Evolutionary conservation across 306 rosid genomes (phyloP).

Genomic region (Cicer chorassanicum): DNA sequence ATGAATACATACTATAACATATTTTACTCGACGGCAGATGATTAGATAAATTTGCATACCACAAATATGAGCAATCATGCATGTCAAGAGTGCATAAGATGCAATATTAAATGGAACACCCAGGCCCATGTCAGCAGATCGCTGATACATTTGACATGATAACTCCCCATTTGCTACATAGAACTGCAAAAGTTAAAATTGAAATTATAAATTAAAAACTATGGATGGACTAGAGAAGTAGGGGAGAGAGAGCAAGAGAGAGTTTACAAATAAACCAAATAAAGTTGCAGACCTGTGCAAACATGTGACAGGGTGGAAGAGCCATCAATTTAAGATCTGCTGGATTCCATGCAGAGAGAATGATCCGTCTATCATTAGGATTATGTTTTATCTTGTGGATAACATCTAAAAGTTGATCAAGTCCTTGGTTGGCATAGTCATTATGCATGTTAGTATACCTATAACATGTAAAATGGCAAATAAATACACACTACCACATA

Average conservation of each 20-base stretch:
- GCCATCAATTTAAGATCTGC: conserved; percentile 93
- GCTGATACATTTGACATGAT: conserved; percentile 97
- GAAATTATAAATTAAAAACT: conserved; percentile 1
- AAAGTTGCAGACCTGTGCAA: conserved; percentile 74
- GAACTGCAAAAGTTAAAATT: conserved; percentile 63
- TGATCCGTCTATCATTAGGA: conserved; percentile 84
- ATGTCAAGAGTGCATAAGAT: conserved; percentile 90
- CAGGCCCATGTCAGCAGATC: conserved; percentile 93
- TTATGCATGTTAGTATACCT: conserved; percentile 90
- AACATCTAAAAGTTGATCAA: conserved; percentile 89
- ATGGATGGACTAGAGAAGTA: conserved; percentile 1
- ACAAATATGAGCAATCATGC: conserved; percentile 96
- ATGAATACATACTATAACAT: conserved; percentile 6
- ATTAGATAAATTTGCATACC: conserved; percentile 64
- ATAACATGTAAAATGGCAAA: conserved; percentile 34
- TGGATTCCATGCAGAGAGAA: conserved; percentile 95
- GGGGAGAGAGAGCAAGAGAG: neutral
- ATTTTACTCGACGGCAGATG: conserved; percentile 21
- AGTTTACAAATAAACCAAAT: conserved; percentile 32
- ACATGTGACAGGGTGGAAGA: conserved; percentile 97
- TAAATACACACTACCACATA: conserved; percentile 6
- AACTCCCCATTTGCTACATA: conserved; percentile 87
- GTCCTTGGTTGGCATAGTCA: conserved; percentile 89
- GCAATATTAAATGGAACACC: conserved; percentile 97
- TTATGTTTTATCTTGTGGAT: conserved; percentile 79